Conservation (phyloP, 139 green algal species). For the Chlamydomonas sphaeroides region DNA sequence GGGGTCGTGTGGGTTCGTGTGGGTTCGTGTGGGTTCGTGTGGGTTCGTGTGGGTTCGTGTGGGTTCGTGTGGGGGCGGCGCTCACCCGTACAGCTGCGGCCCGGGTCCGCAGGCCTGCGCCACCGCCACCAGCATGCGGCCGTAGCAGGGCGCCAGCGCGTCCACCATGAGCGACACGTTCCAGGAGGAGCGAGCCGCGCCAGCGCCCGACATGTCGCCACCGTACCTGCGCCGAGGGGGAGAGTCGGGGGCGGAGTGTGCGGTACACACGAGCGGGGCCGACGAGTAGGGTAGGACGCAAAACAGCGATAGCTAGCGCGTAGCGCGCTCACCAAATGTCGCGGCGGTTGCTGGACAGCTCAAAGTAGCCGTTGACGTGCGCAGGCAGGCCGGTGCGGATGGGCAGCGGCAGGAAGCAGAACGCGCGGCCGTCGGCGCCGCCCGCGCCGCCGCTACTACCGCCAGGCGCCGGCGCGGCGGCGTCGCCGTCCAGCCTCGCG, state of each 20-base stretch:
- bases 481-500: constrained; percentile 43
- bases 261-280: neutral
- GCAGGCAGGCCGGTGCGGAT: constrained; percentile 72
- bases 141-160: constrained; percentile 64
- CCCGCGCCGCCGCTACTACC: neutral
- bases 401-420: constrained; percentile 87
- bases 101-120: constrained; percentile 55
- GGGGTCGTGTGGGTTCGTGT: too few species aligned
- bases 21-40: too few species aligned
- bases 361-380: constrained; percentile 86
- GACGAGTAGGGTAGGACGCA: too few species aligned
- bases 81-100: constrained; percentile 50
- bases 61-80: too few species aligned
- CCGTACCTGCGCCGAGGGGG: constrained; percentile 51
- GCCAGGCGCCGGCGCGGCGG: neutral
- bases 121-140: constrained; percentile 59
- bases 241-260: neutral
- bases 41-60: too few species aligned
- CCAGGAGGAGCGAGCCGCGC: constrained; percentile 63
- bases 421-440: constrained; percentile 63
- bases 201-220: constrained; percentile 68
- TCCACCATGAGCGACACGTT: constrained; percentile 68
- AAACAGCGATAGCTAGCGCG: neutral
- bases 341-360: constrained; percentile 81
- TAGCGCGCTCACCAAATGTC: constrained; percentile 63